Percentiles rank a stretch among this genome's conserved stretches.
These are phyloP conservation scores for Lodderomyces orthopsilosis DNA, from an alignment of 1,139 yeast species.

Conservation along the genomic window DNA sequence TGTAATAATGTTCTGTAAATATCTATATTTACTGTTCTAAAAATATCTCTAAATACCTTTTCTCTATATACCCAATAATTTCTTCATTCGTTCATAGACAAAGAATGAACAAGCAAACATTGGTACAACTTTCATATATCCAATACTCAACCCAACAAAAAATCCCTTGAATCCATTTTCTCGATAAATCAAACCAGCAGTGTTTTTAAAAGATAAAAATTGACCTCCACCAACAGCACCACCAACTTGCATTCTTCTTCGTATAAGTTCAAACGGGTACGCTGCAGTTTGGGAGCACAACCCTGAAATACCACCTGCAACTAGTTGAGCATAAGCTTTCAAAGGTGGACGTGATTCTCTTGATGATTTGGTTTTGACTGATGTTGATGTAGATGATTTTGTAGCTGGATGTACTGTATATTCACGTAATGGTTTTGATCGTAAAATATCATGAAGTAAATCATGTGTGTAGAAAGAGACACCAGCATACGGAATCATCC, in stretches of 20 bases:
- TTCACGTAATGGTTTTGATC: conserved; percentile 52
- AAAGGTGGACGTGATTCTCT: conserved; percentile 65
- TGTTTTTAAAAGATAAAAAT: conserved; percentile 51
- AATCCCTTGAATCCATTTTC: conserved; percentile 83
- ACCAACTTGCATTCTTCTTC: conserved; percentile 96
- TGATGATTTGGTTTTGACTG: conserved; percentile 21
- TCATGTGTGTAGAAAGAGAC: conserved; percentile 96
- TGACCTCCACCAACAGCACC: conserved; percentile 70
- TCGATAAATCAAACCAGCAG: conserved; percentile 56
- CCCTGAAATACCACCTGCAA: conserved; percentile 95
- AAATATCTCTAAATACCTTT: not conserved
- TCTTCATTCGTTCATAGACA: conserved; percentile 86
- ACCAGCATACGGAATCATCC: conserved; percentile 98
- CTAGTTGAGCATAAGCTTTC: conserved; percentile 84
- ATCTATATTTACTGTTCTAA: not conserved
- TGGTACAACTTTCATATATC: conserved; percentile 91
- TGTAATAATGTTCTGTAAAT: conserved; percentile 1
- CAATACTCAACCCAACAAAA: conserved; percentile 91
- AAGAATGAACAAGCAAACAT: conserved; percentile 97
- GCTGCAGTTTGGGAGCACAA: conserved; percentile 95
- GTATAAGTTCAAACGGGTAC: conserved; percentile 91
- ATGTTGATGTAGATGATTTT: conserved; percentile 5
- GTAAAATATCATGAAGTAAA: conserved; percentile 77
- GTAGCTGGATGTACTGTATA: conserved; percentile 48
- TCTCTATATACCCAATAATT: conserved; percentile 53